Percentiles rank a stretch among this genome's conserved stretches.
These are phyloP conservation scores for Triglochin maritima DNA, from an alignment of 106 monocot species.

Conservation along the genomic window DNA sequence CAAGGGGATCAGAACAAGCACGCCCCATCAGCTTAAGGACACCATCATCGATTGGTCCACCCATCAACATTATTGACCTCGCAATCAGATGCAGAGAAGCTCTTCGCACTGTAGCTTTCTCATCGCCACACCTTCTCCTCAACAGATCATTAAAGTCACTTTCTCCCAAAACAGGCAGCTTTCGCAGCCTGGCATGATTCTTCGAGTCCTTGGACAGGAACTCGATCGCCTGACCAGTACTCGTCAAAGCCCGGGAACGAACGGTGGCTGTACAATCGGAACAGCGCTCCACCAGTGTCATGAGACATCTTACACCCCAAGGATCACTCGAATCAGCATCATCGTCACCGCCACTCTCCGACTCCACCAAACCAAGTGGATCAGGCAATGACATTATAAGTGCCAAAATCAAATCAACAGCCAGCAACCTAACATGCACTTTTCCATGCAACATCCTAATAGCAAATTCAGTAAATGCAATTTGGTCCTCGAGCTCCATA, in stretches of 20 bases:
- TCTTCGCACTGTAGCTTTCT: slow-evolving; percentile 92
- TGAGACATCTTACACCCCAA: slow-evolving; percentile 45
- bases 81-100: slow-evolving; percentile 60
- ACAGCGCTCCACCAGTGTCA: slow-evolving; percentile 49
- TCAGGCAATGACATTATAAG: slow-evolving; percentile 48
- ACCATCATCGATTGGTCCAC: slow-evolving; percentile 42
- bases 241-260: slow-evolving; percentile 73
- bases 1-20: slow-evolving; percentile 83
- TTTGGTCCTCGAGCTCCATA: slow-evolving; percentile 42
- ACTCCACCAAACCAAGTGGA: slow-evolving; percentile 17
- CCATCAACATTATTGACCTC: slow-evolving; percentile 42
- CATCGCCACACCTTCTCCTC: slow-evolving; percentile 63
- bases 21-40: slow-evolving; percentile 48
- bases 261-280: slow-evolving; percentile 47
- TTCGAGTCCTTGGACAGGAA: slow-evolving; percentile 27
- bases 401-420: slow-evolving; percentile 60
- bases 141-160: slow-evolving; percentile 36
- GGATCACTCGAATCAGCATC: slow-evolving; percentile 1
- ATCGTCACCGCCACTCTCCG: background rate
- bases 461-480: slow-evolving; percentile 41
- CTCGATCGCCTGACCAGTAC: slow-evolving; percentile 44
- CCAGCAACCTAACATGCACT: slow-evolving; percentile 51
- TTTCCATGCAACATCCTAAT: slow-evolving; percentile 68
- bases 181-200: slow-evolving; percentile 22
- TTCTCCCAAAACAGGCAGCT: slow-evolving; percentile 19